Evolutionary conservation across 768 basidiomycete species (phyloP).

Genomic region (Mycena crocata): DNA sequence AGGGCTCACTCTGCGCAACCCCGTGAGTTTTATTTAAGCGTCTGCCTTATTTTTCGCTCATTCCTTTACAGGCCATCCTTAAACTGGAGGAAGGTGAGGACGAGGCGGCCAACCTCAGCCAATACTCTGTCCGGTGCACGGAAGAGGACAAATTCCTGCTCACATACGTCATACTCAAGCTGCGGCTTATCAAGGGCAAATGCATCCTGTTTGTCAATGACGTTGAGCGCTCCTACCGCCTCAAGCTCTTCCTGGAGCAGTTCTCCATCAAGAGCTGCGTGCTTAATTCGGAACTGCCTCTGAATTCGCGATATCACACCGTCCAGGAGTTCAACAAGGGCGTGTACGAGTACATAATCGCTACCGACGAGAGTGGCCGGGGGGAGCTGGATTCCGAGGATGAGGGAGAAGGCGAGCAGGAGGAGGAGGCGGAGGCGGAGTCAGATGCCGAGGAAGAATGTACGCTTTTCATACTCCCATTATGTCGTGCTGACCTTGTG

Average conservation of each 20-base stretch:
- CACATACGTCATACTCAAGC: constrained; percentile 95
- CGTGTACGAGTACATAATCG: constrained; percentile 98
- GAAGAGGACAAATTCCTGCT: constrained; percentile 98
- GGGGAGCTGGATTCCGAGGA: constrained; percentile 49
- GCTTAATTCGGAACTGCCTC: constrained; percentile 93
- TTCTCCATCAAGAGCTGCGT: constrained; percentile 97
- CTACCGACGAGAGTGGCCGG: constrained; percentile 88
- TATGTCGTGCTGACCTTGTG: not conserved
- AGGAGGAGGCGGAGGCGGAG: constrained; percentile 48
- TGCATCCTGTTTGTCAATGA: constrained; percentile 97
- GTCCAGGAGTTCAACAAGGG: constrained; percentile 99
- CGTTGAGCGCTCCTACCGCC: constrained; percentile 92
- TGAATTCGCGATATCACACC: constrained; percentile 96
- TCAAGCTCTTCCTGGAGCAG: constrained; percentile 98
- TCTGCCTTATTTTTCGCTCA: not conserved
- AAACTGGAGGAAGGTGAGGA: constrained; percentile 91
- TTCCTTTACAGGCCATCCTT: constrained; percentile 72
- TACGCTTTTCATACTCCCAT: constrained; percentile 22
- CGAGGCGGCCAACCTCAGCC: constrained; percentile 81
- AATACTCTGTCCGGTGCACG: constrained; percentile 83
- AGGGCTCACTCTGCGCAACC: constrained; percentile 86
- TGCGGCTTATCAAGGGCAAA: constrained; percentile 96
- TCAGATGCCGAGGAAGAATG: constrained; percentile 42
- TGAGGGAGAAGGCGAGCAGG: constrained; percentile 57
- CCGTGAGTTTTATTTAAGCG: constrained; percentile 63